Percentiles rank a stretch among this genome's conserved stretches.
These are phyloP conservation scores for Waitea zeae DNA, from an alignment of 1,284 basidiomycete species.

Conservation along the genomic window DNA sequence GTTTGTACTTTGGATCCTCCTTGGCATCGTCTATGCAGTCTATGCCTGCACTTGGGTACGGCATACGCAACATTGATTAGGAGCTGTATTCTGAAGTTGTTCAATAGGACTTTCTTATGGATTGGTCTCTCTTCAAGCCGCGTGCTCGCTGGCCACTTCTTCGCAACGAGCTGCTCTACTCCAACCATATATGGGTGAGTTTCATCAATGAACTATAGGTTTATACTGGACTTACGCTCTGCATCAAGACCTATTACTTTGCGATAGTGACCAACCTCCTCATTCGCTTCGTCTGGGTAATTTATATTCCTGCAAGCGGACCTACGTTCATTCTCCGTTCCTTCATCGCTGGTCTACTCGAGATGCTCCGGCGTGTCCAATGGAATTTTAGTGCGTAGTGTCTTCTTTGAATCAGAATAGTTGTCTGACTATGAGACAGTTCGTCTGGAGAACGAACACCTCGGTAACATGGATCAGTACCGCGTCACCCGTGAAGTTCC, in stretches of 20 bases:
- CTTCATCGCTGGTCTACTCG: conserved; percentile 57
- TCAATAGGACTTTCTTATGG: conserved; percentile 66
- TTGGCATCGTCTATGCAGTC: conserved; percentile 41
- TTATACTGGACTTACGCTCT: no score
- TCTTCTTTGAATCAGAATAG: no score
- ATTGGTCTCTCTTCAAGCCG: conserved; percentile 64
- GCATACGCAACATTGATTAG: conserved; percentile 3
- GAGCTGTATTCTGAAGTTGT: background rate
- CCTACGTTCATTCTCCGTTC: conserved; percentile 36
- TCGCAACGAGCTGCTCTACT: conserved; percentile 60
- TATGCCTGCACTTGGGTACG: conserved; percentile 72
- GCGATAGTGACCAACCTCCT: conserved; percentile 62
- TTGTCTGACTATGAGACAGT: conserved; percentile 22
- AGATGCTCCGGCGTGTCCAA: conserved; percentile 69
- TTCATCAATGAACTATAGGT: background rate
- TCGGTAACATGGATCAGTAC: conserved; percentile 75
- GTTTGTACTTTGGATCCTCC: conserved; percentile 51
- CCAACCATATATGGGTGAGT: conserved; percentile 38
- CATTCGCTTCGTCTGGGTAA: conserved; percentile 69
- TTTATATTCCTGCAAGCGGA: conserved; percentile 48
- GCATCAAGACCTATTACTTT: conserved; percentile 56
- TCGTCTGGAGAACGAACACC: conserved; percentile 76
- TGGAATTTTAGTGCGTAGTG: conserved; percentile 91
- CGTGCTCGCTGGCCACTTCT: conserved; percentile 46
- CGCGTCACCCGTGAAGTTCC: conserved; percentile 69